phyloP scores from a whole-genome alignment of 345 rosid genomes.

The Nasturtium officinale region DNA sequence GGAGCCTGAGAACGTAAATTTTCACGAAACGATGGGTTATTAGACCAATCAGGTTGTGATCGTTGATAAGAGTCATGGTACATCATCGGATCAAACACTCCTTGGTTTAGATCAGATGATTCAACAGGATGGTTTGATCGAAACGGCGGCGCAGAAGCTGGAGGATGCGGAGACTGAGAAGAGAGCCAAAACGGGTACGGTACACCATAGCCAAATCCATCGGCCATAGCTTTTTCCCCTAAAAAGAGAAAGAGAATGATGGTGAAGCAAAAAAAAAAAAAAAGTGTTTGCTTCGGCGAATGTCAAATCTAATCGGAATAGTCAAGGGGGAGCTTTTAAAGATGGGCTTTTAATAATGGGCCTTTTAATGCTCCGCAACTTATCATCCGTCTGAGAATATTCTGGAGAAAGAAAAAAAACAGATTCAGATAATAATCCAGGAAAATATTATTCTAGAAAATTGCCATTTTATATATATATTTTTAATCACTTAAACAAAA shows the following conservation, averaged over 20 bases:
- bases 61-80: constrained; percentile 21
- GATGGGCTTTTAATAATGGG: too few relatives aligned
- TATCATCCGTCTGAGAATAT: not conserved
- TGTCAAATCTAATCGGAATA: not conserved
- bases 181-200: constrained; percentile 27
- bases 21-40: constrained; percentile 17
- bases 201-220: constrained; percentile 28
- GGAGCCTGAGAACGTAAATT: constrained; percentile 16
- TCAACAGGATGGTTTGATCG: constrained; percentile 18
- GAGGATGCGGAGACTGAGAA: constrained; percentile 12
- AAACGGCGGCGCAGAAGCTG: constrained; percentile 37
- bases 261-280: constrained; percentile 2
- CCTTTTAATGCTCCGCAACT: not conserved
- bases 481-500: not conserved
- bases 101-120: constrained; percentile 28
- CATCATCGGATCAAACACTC: constrained; percentile 31
- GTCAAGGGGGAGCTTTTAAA: too few relatives aligned
- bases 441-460: not conserved
- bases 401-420: not conserved
- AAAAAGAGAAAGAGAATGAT: constrained; percentile 23
- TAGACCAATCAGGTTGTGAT: constrained; percentile 31
- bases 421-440: not conserved
- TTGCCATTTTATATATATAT: not conserved
- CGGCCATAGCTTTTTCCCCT: constrained; percentile 21
- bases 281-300: constrained; percentile 1